Percentiles rank a stretch among this genome's conserved stretches.
These are phyloP conservation scores for Boletus subparvulus DNA, from an alignment of 768 basidiomycete genomes.

Conservation along the genomic window DNA sequence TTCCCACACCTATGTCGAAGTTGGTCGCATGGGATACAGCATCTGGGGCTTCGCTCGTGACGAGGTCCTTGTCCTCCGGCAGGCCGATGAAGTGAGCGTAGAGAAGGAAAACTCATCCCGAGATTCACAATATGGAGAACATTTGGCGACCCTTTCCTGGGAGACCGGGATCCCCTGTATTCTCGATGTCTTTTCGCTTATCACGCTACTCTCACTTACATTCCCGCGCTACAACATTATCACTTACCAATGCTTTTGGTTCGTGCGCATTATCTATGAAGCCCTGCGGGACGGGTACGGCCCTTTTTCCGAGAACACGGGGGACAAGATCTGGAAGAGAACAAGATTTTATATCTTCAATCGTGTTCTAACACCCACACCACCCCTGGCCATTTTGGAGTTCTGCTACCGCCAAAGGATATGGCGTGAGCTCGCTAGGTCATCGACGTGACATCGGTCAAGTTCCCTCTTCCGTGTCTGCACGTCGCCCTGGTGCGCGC, in stretches of 20 bases:
- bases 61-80: background rate
- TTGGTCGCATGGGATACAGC: too few species aligned
- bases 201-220: background rate
- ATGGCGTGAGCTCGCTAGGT: too few species aligned
- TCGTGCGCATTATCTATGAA: background rate
- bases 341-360: too few species aligned
- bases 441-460: too few species aligned
- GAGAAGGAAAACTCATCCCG: background rate
- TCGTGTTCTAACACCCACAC: too few species aligned
- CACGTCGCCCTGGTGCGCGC: too few species aligned
- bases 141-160: background rate
- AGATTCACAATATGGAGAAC: background rate
- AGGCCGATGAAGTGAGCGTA: background rate
- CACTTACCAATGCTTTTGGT: background rate
- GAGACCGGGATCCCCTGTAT: background rate
- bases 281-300: too few species aligned
- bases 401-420: too few species aligned
- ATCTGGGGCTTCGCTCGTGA: background rate
- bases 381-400: too few species aligned
- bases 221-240: background rate
- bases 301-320: too few species aligned
- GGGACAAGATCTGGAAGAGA: background rate
- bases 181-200: background rate
- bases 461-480: too few species aligned
- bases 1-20: too few species aligned